A percentile compares a stretch with the other conserved stretches of the same genome.
phyloP scores from a whole-genome alignment of 306 rosid genomes.

The Neltuma alba region DNA sequence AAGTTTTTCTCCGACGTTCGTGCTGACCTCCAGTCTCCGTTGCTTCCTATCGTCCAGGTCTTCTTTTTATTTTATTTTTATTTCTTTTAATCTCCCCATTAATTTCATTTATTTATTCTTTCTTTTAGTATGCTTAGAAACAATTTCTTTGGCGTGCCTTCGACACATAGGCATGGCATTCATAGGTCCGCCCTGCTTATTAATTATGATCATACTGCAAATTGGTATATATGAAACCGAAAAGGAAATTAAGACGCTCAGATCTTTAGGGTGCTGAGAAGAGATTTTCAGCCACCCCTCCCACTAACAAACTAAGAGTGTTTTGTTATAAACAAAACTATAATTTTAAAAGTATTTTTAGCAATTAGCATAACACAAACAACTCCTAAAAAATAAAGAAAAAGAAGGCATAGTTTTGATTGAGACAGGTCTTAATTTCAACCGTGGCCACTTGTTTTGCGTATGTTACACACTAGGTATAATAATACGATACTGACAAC shows the following conservation, averaged over 20 bases:
- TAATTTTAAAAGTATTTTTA: too few relatives aligned
- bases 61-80: background rate
- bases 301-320: background rate
- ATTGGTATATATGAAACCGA: background rate
- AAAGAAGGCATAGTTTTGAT: too few relatives aligned
- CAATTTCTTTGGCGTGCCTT: background rate
- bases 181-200: too few relatives aligned
- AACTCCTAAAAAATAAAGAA: too few relatives aligned
- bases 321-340: too few relatives aligned
- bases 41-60: conserved; percentile 81
- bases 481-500: too few relatives aligned
- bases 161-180: background rate
- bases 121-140: background rate
- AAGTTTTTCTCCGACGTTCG: conserved; percentile 65
- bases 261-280: background rate
- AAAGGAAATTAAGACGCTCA: background rate
- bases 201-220: background rate
- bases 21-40: conserved; percentile 61
- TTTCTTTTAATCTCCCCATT: background rate
- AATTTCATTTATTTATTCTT: background rate
- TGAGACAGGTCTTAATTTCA: too few relatives aligned
- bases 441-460: too few relatives aligned
- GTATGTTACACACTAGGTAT: too few relatives aligned
- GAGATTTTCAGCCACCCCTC: background rate
- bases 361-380: too few relatives aligned